Percentiles rank a stretch among this genome's conserved stretches.
phyloP scores from a whole-genome alignment of 1,139 yeast species.

The Sugiyamaella grinbergsii region DNA sequence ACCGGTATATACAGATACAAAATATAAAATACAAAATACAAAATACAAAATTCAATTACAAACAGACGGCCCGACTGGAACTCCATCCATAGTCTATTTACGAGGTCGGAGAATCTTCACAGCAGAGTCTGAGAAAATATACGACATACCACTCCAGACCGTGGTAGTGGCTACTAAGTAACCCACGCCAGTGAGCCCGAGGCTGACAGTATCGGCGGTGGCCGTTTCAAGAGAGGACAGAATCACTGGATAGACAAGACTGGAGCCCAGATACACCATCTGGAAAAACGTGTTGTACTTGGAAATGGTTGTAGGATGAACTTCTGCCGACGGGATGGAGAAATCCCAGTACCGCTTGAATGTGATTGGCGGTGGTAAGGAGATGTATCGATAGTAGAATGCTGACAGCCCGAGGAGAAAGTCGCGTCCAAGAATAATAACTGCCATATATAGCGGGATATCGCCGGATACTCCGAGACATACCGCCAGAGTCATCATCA shows the following conservation, averaged over 20 bases:
- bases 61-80: no score
- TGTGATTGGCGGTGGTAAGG: constrained; percentile 78
- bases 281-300: constrained; percentile 89
- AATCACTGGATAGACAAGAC: constrained; percentile 68
- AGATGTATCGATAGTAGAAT: constrained; percentile 66
- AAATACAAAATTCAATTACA: no score
- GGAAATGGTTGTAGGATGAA: constrained; percentile 84
- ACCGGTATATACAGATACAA: no score
- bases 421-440: constrained; percentile 82
- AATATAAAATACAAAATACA: no score
- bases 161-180: constrained; percentile 77
- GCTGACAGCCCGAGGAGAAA: constrained; percentile 75
- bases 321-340: constrained; percentile 80
- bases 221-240: constrained; percentile 40
- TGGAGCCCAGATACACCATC: constrained; percentile 82
- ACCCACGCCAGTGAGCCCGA: constrained; percentile 47
- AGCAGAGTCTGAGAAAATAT: constrained; percentile 68
- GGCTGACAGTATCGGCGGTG: constrained; percentile 28
- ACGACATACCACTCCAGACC: constrained; percentile 73
- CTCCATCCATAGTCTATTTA: no score
- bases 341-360: constrained; percentile 73
- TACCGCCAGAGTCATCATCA: constrained; percentile 84
- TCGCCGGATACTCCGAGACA: constrained; percentile 70
- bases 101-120: constrained; percentile 49
- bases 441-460: constrained; percentile 63